phyloP scores from a whole-genome alignment of 2,329 filamentous ascomycete genomes.

The Aspergillus pseudotamarii region DNA sequence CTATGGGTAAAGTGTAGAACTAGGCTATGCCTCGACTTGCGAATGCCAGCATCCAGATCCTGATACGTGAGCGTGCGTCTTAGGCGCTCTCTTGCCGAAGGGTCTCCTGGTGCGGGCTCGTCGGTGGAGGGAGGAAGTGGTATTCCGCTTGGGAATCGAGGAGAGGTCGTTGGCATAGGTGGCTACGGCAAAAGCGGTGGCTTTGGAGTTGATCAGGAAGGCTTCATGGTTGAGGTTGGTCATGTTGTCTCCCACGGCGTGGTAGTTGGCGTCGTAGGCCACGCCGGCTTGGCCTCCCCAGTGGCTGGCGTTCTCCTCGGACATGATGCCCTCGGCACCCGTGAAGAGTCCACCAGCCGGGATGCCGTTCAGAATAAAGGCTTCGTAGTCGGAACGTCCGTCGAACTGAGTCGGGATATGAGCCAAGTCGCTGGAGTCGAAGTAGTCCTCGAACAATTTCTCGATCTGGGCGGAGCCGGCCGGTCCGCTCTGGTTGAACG shows the following conservation, averaged over 20 bases:
- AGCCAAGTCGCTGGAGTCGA: slow-evolving; percentile 62
- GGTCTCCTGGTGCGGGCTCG: slow-evolving; percentile 3
- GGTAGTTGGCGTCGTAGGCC: slow-evolving; percentile 61
- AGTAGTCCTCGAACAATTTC: slow-evolving; percentile 70
- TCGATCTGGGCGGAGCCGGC: slow-evolving; percentile 70
- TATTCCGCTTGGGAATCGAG: slow-evolving; percentile 22
- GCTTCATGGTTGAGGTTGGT: slow-evolving; percentile 53
- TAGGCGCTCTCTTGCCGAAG: slow-evolving; percentile 6
- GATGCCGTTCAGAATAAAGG: slow-evolving; percentile 73
- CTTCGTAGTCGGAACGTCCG: slow-evolving; percentile 77
- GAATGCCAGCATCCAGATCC: slow-evolving; percentile 28
- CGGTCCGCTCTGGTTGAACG: slow-evolving; percentile 58
- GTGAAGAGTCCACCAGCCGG: slow-evolving; percentile 76
- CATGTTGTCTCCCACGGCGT: slow-evolving; percentile 55
- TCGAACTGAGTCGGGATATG: slow-evolving; percentile 75
- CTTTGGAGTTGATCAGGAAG: slow-evolving; percentile 29
- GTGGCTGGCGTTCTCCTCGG: slow-evolving; percentile 62
- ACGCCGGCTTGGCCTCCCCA: slow-evolving; percentile 72
- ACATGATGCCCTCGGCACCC: slow-evolving; percentile 77
- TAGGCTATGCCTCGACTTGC: slow-evolving; percentile 14
- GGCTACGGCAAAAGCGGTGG: slow-evolving; percentile 31
- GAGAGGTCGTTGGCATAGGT: slow-evolving; percentile 29
- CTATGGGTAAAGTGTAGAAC: neutral
- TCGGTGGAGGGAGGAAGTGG: neutral
- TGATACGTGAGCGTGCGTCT: slow-evolving; percentile 20